Conservation (phyloP, 441 rosid species). For the Gossypium davidsonii region DNA sequence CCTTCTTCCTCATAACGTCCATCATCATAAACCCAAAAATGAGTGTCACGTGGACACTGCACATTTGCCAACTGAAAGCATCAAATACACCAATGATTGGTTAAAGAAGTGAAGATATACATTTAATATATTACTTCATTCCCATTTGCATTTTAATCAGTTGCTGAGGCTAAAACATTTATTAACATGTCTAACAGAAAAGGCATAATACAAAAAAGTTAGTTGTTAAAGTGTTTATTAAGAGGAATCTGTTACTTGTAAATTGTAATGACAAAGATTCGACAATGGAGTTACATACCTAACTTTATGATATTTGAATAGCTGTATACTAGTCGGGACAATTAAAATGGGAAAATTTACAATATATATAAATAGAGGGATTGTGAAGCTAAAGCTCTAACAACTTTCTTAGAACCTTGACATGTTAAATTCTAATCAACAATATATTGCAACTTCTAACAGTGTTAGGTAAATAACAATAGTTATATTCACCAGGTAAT, state of each 20-base stretch:
- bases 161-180: neutral
- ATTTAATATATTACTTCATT: neutral
- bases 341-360: neutral
- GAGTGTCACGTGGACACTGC: constrained; percentile 97
- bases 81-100: neutral
- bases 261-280: neutral
- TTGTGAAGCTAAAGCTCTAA: neutral
- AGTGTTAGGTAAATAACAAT: neutral
- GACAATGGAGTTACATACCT: neutral
- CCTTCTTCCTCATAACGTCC: constrained; percentile 99
- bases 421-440: neutral
- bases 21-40: constrained; percentile 98
- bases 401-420: neutral
- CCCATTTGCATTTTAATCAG: neutral
- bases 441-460: neutral
- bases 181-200: neutral
- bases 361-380: neutral
- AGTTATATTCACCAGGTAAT: neutral
- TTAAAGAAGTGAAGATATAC: neutral
- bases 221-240: too few relatives aligned
- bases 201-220: neutral
- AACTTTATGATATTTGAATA: neutral
- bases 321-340: neutral
- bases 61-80: constrained; percentile 78
- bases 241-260: neutral